phyloP scores from a whole-genome alignment of 1,284 basidiomycete genomes.

The Ustilago xerochloae region DNA sequence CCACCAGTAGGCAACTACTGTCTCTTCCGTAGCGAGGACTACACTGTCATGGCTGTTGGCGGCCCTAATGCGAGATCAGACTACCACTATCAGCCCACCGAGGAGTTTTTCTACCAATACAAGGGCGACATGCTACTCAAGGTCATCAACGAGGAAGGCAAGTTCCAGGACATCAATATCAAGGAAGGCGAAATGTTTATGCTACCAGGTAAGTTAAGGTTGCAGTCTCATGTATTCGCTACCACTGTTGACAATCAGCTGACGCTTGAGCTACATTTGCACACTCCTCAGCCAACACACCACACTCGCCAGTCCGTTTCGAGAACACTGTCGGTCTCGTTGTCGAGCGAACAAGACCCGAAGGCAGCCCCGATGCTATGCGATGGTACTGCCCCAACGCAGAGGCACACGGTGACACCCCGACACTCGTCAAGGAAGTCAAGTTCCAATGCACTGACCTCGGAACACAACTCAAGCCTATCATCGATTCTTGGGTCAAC shows the following conservation, averaged over 20 bases:
- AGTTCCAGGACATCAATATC: conserved; percentile 87
- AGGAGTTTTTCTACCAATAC: conserved; percentile 67
- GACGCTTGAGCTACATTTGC: neutral
- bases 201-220: conserved; percentile 82
- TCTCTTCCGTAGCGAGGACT: conserved; percentile 59
- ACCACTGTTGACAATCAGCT: too few species aligned
- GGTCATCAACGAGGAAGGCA: conserved; percentile 81
- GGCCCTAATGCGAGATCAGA: conserved; percentile 65
- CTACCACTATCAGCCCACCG: conserved; percentile 64
- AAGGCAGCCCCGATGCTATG: conserved; percentile 77
- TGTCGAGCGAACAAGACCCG: conserved; percentile 86
- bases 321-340: conserved; percentile 93
- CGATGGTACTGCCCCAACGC: conserved; percentile 90
- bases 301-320: conserved; percentile 92
- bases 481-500: conserved; percentile 73
- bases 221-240: too few species aligned
- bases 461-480: conserved; percentile 90
- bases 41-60: conserved; percentile 67
- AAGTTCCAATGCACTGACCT: conserved; percentile 89
- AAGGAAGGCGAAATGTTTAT: conserved; percentile 97
- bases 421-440: conserved; percentile 86
- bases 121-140: conserved; percentile 80
- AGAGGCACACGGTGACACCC: conserved; percentile 73
- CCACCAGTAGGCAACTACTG: conserved; percentile 68
- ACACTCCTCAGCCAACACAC: conserved; percentile 76